Evolutionary conservation across 192 early-diverging fungal species (phyloP).

Genomic region (Coemansia sp.): DNA sequence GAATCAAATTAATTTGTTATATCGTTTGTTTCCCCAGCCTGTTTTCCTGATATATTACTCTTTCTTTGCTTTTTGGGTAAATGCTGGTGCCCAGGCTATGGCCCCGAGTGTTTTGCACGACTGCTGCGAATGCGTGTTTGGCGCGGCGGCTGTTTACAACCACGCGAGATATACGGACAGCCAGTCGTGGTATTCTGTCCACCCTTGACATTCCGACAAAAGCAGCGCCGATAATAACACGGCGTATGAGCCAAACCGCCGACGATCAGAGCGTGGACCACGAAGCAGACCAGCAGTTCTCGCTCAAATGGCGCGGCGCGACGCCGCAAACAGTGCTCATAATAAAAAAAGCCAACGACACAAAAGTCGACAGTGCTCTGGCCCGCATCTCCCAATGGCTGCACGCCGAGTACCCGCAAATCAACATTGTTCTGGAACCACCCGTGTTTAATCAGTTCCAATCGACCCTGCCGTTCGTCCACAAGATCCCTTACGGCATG

Average conservation of each 20-base stretch:
- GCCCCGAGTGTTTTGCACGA: too few species aligned
- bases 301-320: slow-evolving; percentile 26
- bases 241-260: slow-evolving; percentile 2
- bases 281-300: slow-evolving; percentile 32
- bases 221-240: slow-evolving; percentile 21
- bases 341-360: slow-evolving; percentile 77
- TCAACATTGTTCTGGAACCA: slow-evolving; percentile 73
- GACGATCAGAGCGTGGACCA: slow-evolving; percentile 9
- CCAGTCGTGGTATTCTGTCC: neutral
- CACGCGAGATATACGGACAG: neutral
- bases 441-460: slow-evolving; percentile 60
- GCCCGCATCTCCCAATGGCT: slow-evolving; percentile 72
- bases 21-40: neutral
- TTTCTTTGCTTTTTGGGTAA: too few species aligned
- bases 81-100: too few species aligned
- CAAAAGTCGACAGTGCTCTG: slow-evolving; percentile 64
- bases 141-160: neutral
- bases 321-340: slow-evolving; percentile 73
- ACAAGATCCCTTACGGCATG: slow-evolving; percentile 32
- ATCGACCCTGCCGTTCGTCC: slow-evolving; percentile 23
- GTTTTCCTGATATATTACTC: too few species aligned
- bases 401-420: slow-evolving; percentile 59
- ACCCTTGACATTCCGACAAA: slow-evolving; percentile 41
- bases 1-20: neutral
- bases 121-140: neutral